Conservation (phyloP, 169 alveolate genomes). For the Eimeria necatrix region DNA sequence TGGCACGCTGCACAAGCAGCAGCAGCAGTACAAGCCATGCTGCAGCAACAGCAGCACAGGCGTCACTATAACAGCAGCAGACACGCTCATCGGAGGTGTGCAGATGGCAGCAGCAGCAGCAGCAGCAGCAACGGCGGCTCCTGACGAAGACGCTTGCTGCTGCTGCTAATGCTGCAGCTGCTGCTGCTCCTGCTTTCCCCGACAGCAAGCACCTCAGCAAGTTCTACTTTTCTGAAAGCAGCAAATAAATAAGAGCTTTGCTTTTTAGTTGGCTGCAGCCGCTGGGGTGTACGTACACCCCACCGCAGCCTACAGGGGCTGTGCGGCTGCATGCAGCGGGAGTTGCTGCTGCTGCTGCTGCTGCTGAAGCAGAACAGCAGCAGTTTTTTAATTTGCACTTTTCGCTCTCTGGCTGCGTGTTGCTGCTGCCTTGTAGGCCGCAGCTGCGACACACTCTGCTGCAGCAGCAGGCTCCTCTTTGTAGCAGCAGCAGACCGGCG, state of each 20-base stretch:
- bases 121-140: neutral
- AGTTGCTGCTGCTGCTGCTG: constrained; percentile 29
- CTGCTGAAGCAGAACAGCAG: neutral
- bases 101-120: neutral
- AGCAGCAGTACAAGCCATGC: neutral
- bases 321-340: neutral
- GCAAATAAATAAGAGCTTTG: neutral
- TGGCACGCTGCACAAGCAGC: neutral
- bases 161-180: neutral
- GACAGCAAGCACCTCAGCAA: neutral
- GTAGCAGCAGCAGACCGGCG: neutral
- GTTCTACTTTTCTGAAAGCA: neutral
- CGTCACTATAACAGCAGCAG: too few species aligned
- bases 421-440: neutral
- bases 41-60: neutral
- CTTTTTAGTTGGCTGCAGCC: neutral
- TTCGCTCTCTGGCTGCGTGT: neutral
- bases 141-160: neutral
- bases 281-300: constrained; percentile 16
- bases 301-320: constrained; percentile 19
- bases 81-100: neutral
- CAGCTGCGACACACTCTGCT: neutral
- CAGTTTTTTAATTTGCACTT: neutral
- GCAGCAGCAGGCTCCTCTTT: neutral
- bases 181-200: neutral